Conservation (phyloP, 305 asterid genomes). For the Salvia sclarea region DNA sequence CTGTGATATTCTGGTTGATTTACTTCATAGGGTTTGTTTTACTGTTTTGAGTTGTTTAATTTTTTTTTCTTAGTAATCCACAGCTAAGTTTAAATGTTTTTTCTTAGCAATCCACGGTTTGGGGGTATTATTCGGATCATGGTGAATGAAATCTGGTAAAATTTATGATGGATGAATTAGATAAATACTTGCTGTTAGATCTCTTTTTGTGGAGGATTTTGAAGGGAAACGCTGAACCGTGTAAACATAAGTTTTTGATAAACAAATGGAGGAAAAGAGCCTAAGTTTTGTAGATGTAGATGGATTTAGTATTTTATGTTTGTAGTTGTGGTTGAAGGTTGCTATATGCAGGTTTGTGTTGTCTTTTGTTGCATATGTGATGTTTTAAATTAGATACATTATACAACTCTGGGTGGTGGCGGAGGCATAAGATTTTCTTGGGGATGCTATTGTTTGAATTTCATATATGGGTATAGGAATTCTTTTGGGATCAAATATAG, state of each 20-base stretch:
- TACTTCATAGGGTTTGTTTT: not conserved
- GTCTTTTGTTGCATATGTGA: not conserved
- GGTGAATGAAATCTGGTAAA: not conserved
- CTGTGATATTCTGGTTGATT: constrained; percentile 7
- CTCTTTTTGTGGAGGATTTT: constrained; percentile 12
- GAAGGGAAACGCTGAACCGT: constrained; percentile 7
- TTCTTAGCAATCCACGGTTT: not conserved
- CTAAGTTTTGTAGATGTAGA: not conserved
- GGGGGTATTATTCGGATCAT: not conserved
- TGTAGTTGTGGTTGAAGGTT: constrained; percentile 23
- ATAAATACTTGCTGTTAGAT: constrained; percentile 21
- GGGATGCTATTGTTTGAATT: no score
- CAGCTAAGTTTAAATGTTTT: not conserved
- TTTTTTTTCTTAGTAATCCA: not conserved
- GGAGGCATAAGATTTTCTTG: no score
- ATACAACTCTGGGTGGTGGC: no score
- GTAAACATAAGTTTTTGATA: not conserved
- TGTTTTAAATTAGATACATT: not conserved
- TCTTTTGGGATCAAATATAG: no score
- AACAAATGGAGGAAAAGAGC: not conserved
- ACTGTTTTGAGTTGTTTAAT: not conserved
- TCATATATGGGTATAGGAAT: no score
- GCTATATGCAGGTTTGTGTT: not conserved
- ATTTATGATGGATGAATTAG: constrained; percentile 5
- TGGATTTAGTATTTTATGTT: not conserved